Percentiles rank a stretch among this genome's conserved stretches.
These are phyloP conservation scores for Barbatosphaeria neglecta DNA, from an alignment of 495 filamentous ascomycete species.

Conservation along the genomic window DNA sequence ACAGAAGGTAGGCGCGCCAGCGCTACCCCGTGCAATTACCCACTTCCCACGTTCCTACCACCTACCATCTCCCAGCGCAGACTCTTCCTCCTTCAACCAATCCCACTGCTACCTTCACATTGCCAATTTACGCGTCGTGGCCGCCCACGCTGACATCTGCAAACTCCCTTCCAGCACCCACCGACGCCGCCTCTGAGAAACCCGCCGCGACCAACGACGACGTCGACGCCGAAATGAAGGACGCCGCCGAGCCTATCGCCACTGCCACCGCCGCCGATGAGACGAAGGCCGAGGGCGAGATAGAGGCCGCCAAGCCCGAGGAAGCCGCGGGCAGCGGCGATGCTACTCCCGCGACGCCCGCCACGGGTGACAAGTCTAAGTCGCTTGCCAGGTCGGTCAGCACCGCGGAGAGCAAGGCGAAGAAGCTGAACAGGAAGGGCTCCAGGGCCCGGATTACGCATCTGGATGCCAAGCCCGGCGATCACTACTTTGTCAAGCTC, in stretches of 20 bases:
- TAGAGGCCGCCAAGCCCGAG: slow-evolving; percentile 6
- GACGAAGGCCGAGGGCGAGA: slow-evolving; percentile 12
- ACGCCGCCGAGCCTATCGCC: slow-evolving; percentile 9
- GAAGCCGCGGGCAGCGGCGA: slow-evolving; percentile 10
- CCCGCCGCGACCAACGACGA: slow-evolving; percentile 17
- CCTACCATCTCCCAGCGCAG: too few relatives aligned
- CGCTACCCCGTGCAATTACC: too few relatives aligned
- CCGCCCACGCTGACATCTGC: slow-evolving; percentile 7
- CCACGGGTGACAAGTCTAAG: slow-evolving; percentile 30
- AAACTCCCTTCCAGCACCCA: background rate
- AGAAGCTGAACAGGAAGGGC: slow-evolving; percentile 77
- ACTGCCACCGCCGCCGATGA: slow-evolving; percentile 15
- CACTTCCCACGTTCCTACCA: too few relatives aligned
- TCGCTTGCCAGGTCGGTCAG: slow-evolving; percentile 56
- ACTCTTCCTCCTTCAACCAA: too few relatives aligned
- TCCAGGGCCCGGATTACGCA: slow-evolving; percentile 59
- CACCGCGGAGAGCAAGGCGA: slow-evolving; percentile 55
- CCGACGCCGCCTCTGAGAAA: slow-evolving; percentile 8
- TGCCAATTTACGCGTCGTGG: background rate
- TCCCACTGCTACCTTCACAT: background rate
- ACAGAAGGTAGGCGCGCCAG: background rate
- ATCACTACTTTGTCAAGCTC: slow-evolving; percentile 76
- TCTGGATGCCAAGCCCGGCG: slow-evolving; percentile 68
- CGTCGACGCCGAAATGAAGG: slow-evolving; percentile 26
- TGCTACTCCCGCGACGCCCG: slow-evolving; percentile 11